Percentiles rank a stretch among this genome's conserved stretches.
phyloP scores from a whole-genome alignment of 441 rosid species.

The Erysimum cheiri region DNA sequence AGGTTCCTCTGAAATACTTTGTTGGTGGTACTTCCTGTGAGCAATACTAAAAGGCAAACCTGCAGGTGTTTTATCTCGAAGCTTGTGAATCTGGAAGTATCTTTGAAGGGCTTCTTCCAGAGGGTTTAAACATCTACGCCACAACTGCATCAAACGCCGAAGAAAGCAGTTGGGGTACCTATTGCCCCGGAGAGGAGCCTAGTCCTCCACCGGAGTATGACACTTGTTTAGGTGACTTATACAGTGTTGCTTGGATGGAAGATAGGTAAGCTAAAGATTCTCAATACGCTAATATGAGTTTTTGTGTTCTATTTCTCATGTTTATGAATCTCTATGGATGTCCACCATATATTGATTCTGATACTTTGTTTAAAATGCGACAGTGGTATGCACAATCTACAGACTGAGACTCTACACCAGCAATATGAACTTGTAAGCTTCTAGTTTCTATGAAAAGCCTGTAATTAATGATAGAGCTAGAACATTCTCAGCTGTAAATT shows the following conservation, averaged over 20 bases:
- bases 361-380: slow-evolving; percentile 28
- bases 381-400: slow-evolving; percentile 87
- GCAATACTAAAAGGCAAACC: slow-evolving; percentile 24
- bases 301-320: slow-evolving; percentile 18
- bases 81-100: slow-evolving; percentile 99
- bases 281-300: not conserved
- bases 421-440: slow-evolving; percentile 84
- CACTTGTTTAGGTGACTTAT: slow-evolving; percentile 97
- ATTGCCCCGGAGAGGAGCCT: slow-evolving; percentile 90
- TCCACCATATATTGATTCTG: slow-evolving; percentile 6
- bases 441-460: slow-evolving; percentile 24
- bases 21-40: not conserved
- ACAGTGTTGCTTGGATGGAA: slow-evolving; percentile 98
- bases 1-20: slow-evolving; percentile 13
- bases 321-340: slow-evolving; percentile 3
- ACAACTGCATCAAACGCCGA: slow-evolving; percentile 93
- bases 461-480: slow-evolving; percentile 3
- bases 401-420: slow-evolving; percentile 76
- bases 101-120: slow-evolving; percentile 90
- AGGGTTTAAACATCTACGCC: slow-evolving; percentile 84
- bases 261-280: slow-evolving; percentile 65
- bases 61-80: slow-evolving; percentile 93
- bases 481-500: not conserved
- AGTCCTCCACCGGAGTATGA: slow-evolving; percentile 86
- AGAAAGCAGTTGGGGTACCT: slow-evolving; percentile 96